Base-by-base conservation (phyloP, 306 rosid genomes). In the Vicia sativa region DNA sequence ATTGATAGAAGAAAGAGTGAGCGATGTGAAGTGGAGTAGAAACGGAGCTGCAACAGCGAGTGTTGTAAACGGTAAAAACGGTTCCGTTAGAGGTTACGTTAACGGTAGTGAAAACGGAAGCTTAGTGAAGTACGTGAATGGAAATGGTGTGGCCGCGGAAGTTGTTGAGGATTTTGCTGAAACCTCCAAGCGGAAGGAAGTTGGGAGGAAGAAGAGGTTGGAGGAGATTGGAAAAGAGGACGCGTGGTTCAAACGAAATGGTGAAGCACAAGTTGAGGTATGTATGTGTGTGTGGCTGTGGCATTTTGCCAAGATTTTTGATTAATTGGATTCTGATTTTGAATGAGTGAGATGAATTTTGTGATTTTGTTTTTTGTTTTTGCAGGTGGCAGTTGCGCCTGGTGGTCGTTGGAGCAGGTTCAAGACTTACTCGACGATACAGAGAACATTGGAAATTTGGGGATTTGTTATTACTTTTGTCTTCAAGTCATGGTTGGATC, bases 401-500 rank as follows among this genome's bases (percentile, higher is more conserved):
- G 97, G 99, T 60, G 99, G 99, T 66, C 95, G 97, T 13, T 93
- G 99, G 99, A 87, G 83, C 74, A 85, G 97, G 77, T 93, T 93
- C 74, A 93, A 90, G 86, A 88, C 99, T 34, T 93, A 93, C 82
- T 93, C 99, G 7, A 93, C 93, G 14, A 88, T 93, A 31, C 99
- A 93, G 83, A 88, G 99, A 77, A 90, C 96, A 48, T 69, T 93
- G 83, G 99, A 93, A 78, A 93, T 93, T 75, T 93, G 99, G 99
- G 99, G 99, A 78, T 93, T 86, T 79, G 99, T 93, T 82, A n/a
- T 93, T 39, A 61, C 72, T 21, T 93, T 93, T 79, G 43, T 90
- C 67, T 67, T 88, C 37, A 93, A 83, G 82, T 83, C 96, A 74
- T 93, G 99, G 99, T 69, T 87, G 77, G 78, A 82, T 82, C 84